Base-by-base conservation (phyloP, 2,329 filamentous ascomycete species). In the Rosellinia necatrix region DNA sequence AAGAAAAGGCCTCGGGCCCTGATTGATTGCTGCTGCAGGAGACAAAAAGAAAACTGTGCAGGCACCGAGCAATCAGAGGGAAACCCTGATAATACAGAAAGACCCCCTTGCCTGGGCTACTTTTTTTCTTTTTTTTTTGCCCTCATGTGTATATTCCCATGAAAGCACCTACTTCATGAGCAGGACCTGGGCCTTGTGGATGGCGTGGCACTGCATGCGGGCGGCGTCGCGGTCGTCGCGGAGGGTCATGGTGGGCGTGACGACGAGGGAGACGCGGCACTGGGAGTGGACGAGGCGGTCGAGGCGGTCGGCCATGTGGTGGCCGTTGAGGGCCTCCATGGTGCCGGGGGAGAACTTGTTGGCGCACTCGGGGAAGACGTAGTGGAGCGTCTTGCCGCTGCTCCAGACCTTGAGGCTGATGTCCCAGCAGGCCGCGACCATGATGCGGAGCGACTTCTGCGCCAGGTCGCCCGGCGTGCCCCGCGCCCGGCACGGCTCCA, bases 381-480 rank as follows among this genome's bases (percentile, higher is more conserved):
- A 71, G 43, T 70, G 65, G 1, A 71, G 47, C 1, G 68, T 71
- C 60, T 67, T 64, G 29, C 65, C 62, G 3, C 66, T 68, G 29
- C 58, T 64, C 70, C 70, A 72, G 19, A 70, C 54, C 46, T 68
- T 66, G 27, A 64, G 48, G 44, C 64, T 67, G 41, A 70, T 64
- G 38, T 68, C 66, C 58, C 59, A 69, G 4, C 66, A 62, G 13
- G 62, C 59, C 7, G 61, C 56, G 21, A 67, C 58, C 48, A 71
- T 56, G 24, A 69, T 53, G 3, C 60, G 59, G 4, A 71, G 30
- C 0, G 58, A 56, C 50, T 60, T 62, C 3, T 59, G 30, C 1
- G 66, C 66, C 0, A 25, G 25, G 5, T 66, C 61, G 9, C 61
- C 60, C 7, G 61, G 42, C 3, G 59, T 52, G 1, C 49, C 51